Evolutionary conservation across 306 rosid species (phyloP).

Genomic region (Vigna unguiculata): DNA sequence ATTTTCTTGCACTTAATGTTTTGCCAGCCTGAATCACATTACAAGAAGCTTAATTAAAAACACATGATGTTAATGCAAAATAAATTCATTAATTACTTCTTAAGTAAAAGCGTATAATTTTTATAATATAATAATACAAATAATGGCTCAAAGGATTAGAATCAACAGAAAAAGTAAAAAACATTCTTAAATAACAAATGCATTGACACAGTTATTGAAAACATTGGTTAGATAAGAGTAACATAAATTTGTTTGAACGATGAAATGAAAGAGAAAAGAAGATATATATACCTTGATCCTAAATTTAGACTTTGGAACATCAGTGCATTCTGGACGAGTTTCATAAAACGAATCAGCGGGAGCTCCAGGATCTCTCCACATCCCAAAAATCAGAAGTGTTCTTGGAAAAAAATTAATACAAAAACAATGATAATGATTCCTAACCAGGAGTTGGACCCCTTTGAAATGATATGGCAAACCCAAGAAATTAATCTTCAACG

Average conservation of each 20-base stretch:
- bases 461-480: slow-evolving; percentile 53
- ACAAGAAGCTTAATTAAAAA: slow-evolving; percentile 14
- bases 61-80: slow-evolving; percentile 7
- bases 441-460: slow-evolving; percentile 53
- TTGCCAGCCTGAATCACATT: slow-evolving; percentile 76
- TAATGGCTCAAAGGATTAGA: background rate
- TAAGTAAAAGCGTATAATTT: background rate
- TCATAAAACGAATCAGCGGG: slow-evolving; percentile 95
- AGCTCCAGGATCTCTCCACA: slow-evolving; percentile 89
- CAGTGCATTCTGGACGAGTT: slow-evolving; percentile 91
- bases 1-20: slow-evolving; percentile 87
- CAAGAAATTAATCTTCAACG: slow-evolving; percentile 45
- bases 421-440: background rate
- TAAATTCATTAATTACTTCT: background rate
- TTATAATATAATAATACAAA: background rate
- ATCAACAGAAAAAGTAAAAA: background rate
- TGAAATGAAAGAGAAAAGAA: background rate
- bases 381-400: slow-evolving; percentile 54
- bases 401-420: slow-evolving; percentile 1
- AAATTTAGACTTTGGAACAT: slow-evolving; percentile 87
- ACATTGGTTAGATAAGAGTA: background rate
- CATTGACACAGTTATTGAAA: background rate
- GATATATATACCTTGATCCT: slow-evolving; percentile 72
- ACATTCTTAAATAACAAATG: background rate
- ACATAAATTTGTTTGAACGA: background rate